Conservation (phyloP, 208 protist species). For the Crithidia expoeki region DNA sequence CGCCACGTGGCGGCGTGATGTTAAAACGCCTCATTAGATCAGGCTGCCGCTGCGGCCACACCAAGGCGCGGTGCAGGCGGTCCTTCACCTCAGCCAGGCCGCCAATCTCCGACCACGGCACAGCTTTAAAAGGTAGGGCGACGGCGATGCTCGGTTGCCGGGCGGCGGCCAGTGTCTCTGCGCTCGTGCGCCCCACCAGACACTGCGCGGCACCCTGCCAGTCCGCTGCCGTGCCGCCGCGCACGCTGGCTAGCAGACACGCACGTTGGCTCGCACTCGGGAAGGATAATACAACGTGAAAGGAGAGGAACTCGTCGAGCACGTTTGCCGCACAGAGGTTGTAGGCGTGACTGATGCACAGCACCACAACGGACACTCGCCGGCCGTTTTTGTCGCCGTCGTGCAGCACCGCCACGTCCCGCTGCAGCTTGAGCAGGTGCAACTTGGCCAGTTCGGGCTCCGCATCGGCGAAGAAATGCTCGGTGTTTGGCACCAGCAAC, state of each 20-base stretch:
- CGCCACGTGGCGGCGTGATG: conserved; percentile 93
- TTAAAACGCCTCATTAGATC: conserved; percentile 98
- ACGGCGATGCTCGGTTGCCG: conserved; percentile 13
- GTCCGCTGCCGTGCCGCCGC: conserved; percentile 31
- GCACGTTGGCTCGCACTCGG: conserved; percentile 53
- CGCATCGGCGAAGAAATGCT: conserved; percentile 49
- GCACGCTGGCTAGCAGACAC: conserved; percentile 53
- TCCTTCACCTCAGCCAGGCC: conserved; percentile 98
- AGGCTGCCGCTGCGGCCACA: conserved; percentile 98
- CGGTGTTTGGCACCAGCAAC: conserved; percentile 40
- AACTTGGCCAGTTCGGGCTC: conserved; percentile 49
- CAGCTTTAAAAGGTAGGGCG: conserved; percentile 46
- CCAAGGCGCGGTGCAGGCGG: conserved; percentile 98
- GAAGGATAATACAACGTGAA: conserved; percentile 43
- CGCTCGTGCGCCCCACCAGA: conserved; percentile 61
- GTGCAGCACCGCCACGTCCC: conserved; percentile 36
- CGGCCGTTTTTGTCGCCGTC: conserved; percentile 25
- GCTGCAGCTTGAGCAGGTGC: conserved; percentile 30
- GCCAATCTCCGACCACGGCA: conserved; percentile 99
- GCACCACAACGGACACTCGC: conserved; percentile 44
- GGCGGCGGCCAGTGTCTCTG: conserved; percentile 58
- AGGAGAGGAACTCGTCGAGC: conserved; percentile 50
- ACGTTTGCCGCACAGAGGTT: conserved; percentile 31
- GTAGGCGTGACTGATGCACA: conserved; percentile 50
- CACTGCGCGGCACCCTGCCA: conserved; percentile 50